Evolutionary conservation across 495 filamentous ascomycete genomes (phyloP).

Genomic region (Aspergillus sparsus): DNA sequence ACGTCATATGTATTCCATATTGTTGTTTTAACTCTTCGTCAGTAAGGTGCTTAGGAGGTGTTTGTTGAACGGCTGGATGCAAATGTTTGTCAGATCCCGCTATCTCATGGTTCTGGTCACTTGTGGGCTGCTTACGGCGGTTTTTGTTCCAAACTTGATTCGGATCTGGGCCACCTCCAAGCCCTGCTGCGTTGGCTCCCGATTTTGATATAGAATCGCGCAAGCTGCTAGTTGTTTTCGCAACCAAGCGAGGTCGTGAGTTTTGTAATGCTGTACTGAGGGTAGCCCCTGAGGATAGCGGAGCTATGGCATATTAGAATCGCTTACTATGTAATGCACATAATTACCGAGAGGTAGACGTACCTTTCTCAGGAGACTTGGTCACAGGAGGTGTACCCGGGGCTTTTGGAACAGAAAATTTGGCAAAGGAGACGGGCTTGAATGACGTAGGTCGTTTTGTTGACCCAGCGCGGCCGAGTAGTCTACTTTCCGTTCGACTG

Average conservation of each 20-base stretch:
- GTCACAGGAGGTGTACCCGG: constrained; percentile 54
- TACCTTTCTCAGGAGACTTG: constrained; percentile 61
- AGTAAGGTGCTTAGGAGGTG: constrained; percentile 87
- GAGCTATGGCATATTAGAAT: constrained; percentile 39
- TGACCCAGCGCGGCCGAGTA: constrained; percentile 67
- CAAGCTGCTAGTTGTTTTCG: constrained; percentile 62
- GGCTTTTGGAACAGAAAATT: constrained; percentile 56
- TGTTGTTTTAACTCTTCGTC: constrained; percentile 96
- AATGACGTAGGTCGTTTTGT: constrained; percentile 85
- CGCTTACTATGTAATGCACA: not conserved
- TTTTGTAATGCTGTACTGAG: constrained; percentile 44
- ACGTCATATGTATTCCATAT: constrained; percentile 95
- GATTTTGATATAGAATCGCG: constrained; percentile 54
- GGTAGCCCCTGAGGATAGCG: constrained; percentile 43
- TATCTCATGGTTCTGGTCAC: constrained; percentile 4
- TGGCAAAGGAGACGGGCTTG: constrained; percentile 94
- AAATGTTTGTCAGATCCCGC: constrained; percentile 32
- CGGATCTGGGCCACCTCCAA: constrained; percentile 62
- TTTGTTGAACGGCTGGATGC: constrained; percentile 66
- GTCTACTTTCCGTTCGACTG: constrained; percentile 55
- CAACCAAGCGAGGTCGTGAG: constrained; percentile 62
- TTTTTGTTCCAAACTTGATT: constrained; percentile 97
- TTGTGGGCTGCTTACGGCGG: constrained; percentile 64
- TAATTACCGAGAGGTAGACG: not conserved
- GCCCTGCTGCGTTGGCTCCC: constrained; percentile 43